These are phyloP conservation scores for Colletotrichum sp. DNA, from an alignment of 2,329 filamentous ascomycete species.

Conservation along the genomic window DNA sequence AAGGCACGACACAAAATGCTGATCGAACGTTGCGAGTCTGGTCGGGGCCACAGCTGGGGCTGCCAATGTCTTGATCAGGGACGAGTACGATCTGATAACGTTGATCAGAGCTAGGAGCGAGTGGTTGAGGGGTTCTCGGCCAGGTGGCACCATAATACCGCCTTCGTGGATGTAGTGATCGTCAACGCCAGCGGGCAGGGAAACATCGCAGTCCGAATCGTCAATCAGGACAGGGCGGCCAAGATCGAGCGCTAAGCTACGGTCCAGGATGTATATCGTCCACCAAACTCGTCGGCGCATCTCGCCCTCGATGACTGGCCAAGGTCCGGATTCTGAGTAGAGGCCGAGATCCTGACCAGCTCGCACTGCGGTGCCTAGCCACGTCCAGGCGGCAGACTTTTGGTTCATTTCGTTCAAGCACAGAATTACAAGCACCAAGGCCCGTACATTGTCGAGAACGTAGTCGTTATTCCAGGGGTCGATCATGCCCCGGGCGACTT, in stretches of 20 bases:
- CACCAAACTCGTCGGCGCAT: conserved; percentile 92
- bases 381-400: conserved; percentile 84
- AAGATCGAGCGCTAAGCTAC: conserved; percentile 79
- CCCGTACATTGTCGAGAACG: conserved; percentile 76
- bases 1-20: conserved; percentile 78
- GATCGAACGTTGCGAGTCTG: conserved; percentile 79
- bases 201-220: conserved; percentile 86
- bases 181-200: conserved; percentile 79
- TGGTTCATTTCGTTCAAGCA: conserved; percentile 87
- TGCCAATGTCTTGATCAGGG: conserved; percentile 73
- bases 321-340: conserved; percentile 75
- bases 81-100: conserved; percentile 78
- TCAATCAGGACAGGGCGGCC: conserved; percentile 83
- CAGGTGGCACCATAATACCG: conserved; percentile 57
- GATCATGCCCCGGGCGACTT: conserved; percentile 71
- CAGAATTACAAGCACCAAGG: conserved; percentile 75
- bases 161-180: conserved; percentile 75
- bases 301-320: conserved; percentile 79
- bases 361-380: conserved; percentile 80
- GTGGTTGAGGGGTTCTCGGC: conserved; percentile 64
- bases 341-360: conserved; percentile 85
- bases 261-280: conserved; percentile 89
- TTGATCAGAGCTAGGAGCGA: conserved; percentile 82
- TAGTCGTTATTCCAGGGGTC: conserved; percentile 85
- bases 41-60: conserved; percentile 69